Evolutionary conservation across 2,329 filamentous ascomycete species (phyloP).

Genomic region (Calonectria hongkongensis): DNA sequence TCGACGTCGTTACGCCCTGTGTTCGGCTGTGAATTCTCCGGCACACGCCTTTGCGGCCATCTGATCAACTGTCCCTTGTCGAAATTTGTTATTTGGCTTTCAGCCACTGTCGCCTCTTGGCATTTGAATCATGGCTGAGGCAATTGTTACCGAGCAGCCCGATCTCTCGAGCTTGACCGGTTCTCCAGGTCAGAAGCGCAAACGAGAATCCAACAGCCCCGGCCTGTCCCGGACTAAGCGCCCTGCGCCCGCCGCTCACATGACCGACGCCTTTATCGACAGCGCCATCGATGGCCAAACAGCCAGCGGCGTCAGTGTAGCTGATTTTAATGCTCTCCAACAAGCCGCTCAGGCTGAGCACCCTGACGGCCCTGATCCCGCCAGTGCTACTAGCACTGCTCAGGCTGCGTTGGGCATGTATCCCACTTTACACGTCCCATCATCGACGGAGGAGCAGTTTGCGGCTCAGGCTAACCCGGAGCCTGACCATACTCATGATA

Average conservation of each 20-base stretch:
- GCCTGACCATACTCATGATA: slow-evolving; percentile 59
- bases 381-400: slow-evolving; percentile 75
- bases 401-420: slow-evolving; percentile 77
- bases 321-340: slow-evolving; percentile 75
- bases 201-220: slow-evolving; percentile 72
- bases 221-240: slow-evolving; percentile 71
- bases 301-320: slow-evolving; percentile 67
- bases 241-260: slow-evolving; percentile 65
- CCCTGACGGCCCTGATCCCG: slow-evolving; percentile 68
- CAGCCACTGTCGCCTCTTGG: slow-evolving; percentile 14
- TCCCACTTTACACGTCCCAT: slow-evolving; percentile 75
- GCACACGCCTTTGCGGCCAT: slow-evolving; percentile 37
- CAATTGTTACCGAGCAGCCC: slow-evolving; percentile 67
- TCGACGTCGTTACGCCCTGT: slow-evolving; percentile 46
- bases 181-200: slow-evolving; percentile 72
- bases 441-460: slow-evolving; percentile 76
- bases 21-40: slow-evolving; percentile 32
- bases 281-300: slow-evolving; percentile 68
- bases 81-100: slow-evolving; percentile 29
- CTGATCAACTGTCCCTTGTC: slow-evolving; percentile 40
- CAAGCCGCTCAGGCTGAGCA: slow-evolving; percentile 70
- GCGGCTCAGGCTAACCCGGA: slow-evolving; percentile 69
- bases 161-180: slow-evolving; percentile 65
- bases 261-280: slow-evolving; percentile 73
- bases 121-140: slow-evolving; percentile 67